Base-by-base conservation (phyloP, 495 filamentous ascomycete species). In the Astrothelium macrocarpum region DNA sequence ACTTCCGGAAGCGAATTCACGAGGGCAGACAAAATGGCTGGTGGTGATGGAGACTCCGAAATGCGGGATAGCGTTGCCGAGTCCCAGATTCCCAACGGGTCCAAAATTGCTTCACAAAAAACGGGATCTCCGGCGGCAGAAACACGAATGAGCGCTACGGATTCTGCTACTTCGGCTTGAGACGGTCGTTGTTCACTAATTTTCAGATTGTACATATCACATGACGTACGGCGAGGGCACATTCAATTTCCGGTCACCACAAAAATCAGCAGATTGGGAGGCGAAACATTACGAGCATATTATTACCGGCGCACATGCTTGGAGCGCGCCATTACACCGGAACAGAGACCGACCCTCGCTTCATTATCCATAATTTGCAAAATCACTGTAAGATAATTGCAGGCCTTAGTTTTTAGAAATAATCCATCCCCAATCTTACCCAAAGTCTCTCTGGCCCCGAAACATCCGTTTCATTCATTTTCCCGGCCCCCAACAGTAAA, bases 401-500 rank as follows among this genome's bases (percentile, higher is more conserved):
- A n/a, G n/a, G n/a, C n/a, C n/a, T n/a, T n/a, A n/a, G n/a, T n/a
- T n/a, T n/a, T n/a, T n/a, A n/a, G n/a, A n/a, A n/a, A n/a, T n/a
- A n/a, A n/a, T n/a, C n/a, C n/a, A n/a, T n/a, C n/a, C n/a, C n/a
- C n/a, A n/a, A n/a, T n/a, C n/a, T n/a, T n/a, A n/a, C n/a, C n/a
- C n/a, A n/a, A 56, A 56, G 20, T 49, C 5, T 49, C 20, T 56
- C 23, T 11, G 49, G 49, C 25, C 25, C 20, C 49, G 49, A 56
- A 56, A 29, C 49, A 56, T 9, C 7, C 9, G 49, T 29, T 29
- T 56, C 25, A 29, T 56, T 20, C 20, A 56, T 26, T 26, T 56
- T 12, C 16, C 11, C 49, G 23, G 49, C 49, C 49, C 49, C 49
- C 49, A 56, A 56, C 49, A 56, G 5, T 56, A 56, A 49, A 49